Conservation (phyloP, 192 early-diverging fungal genomes). For the Coemansia sp. region DNA sequence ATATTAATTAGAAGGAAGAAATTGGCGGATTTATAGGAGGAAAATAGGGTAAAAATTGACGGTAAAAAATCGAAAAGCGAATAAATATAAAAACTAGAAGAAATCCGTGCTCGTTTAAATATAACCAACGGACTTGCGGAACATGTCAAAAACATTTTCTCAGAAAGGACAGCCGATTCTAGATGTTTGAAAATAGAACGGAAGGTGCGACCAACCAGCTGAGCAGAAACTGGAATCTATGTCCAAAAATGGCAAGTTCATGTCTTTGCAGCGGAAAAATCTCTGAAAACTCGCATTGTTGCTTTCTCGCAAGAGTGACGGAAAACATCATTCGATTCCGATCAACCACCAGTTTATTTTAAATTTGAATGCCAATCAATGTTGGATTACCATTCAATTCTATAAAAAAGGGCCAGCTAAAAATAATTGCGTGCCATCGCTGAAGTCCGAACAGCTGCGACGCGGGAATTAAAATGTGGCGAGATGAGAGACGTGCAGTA, state of each 20-base stretch:
- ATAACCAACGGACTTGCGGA: not conserved
- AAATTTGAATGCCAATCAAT: too few species aligned
- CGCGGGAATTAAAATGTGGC: too few species aligned
- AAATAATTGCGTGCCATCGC: too few species aligned
- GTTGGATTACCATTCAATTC: too few species aligned
- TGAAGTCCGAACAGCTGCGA: too few species aligned
- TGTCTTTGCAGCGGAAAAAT: conserved; percentile 1
- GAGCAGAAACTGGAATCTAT: not conserved
- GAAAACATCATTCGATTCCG: not conserved
- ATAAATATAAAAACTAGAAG: not conserved
- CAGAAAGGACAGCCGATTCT: not conserved
- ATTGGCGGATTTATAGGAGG: not conserved
- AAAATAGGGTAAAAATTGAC: not conserved
- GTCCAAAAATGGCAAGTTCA: conserved; percentile 1
- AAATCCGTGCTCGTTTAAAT: not conserved
- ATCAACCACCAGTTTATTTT: not conserved
- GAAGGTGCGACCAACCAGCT: not conserved
- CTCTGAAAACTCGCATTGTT: too few species aligned
- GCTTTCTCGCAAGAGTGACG: not conserved
- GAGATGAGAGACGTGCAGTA: too few species aligned
- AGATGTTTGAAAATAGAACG: conserved; percentile 1
- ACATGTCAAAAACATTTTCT: not conserved
- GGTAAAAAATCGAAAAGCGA: not conserved
- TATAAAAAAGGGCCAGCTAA: too few species aligned
- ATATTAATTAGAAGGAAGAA: conserved; percentile 1